Evolutionary conservation across 2,329 filamentous ascomycete genomes (phyloP).

Genomic region (Rachicladosporium sp.): DNA sequence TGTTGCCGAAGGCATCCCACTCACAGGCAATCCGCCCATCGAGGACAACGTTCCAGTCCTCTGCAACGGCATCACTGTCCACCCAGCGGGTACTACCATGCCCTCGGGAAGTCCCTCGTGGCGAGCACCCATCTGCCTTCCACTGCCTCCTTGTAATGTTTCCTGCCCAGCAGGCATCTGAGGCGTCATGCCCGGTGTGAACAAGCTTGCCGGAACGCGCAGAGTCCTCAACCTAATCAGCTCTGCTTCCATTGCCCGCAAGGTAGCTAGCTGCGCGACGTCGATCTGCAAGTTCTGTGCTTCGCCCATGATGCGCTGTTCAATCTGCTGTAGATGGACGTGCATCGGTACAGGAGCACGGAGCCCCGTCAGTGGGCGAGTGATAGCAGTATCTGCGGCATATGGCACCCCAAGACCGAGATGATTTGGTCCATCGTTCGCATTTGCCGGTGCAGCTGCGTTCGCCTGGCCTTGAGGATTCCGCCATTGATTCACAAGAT

Average conservation of each 20-base stretch:
- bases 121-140: conserved; percentile 21
- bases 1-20: background rate
- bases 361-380: conserved; percentile 5
- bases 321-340: conserved; percentile 51
- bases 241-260: conserved; percentile 57
- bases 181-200: background rate
- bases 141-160: conserved; percentile 12
- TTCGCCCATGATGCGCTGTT: conserved; percentile 57
- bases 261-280: conserved; percentile 54
- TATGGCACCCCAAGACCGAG: conserved; percentile 17
- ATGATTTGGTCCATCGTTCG: conserved; percentile 26
- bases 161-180: conserved; percentile 2
- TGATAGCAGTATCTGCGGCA: conserved; percentile 8
- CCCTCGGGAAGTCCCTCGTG: conserved; percentile 39
- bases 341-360: conserved; percentile 33
- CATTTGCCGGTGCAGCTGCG: conserved; percentile 12
- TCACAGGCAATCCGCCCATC: too few species aligned
- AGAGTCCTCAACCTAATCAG: conserved; percentile 44
- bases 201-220: background rate
- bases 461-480: conserved; percentile 10
- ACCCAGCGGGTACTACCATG: conserved; percentile 40
- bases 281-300: conserved; percentile 49
- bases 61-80: conserved; percentile 36
- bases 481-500: conserved; percentile 24
- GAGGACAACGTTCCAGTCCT: too few species aligned